Percentiles rank a stretch among this genome's conserved stretches.
Conservation (phyloP, 2,329 filamentous ascomycete genomes). For the Diaporthe sp. region DNA sequence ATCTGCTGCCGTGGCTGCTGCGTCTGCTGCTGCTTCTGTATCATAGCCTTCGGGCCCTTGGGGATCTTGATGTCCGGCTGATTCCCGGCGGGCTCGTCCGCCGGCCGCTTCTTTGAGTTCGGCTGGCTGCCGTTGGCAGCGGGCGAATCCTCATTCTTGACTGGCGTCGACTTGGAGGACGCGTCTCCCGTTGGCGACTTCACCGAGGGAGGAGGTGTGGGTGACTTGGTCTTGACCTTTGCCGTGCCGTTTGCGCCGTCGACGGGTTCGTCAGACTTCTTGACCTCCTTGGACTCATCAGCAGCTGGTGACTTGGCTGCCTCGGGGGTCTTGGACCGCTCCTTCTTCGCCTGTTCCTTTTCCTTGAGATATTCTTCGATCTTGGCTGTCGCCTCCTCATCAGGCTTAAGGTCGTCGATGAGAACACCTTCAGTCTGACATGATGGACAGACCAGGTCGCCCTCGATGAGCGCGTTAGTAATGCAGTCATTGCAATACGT, state of each 20-base stretch:
- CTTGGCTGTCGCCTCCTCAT: constrained; percentile 81
- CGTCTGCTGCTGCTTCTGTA: constrained; percentile 58
- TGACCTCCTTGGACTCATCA: constrained; percentile 40
- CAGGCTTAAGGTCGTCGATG: constrained; percentile 88
- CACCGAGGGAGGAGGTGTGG: constrained; percentile 42
- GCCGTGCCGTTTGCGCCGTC: constrained; percentile 48
- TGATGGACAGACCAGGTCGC: constrained; percentile 94
- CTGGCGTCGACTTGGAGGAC: constrained; percentile 44
- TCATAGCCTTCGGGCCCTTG: constrained; percentile 74
- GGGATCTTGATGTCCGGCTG: constrained; percentile 74
- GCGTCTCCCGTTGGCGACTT: constrained; percentile 42
- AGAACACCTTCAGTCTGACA: constrained; percentile 92
- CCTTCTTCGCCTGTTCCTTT: constrained; percentile 62
- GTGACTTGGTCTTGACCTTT: constrained; percentile 49
- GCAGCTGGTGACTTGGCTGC: constrained; percentile 46
- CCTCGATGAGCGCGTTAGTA: constrained; percentile 97
- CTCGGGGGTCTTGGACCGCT: constrained; percentile 59
- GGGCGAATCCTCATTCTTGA: constrained; percentile 42
- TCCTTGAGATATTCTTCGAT: constrained; percentile 79
- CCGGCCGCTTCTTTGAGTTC: constrained; percentile 80
- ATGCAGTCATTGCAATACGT: constrained; percentile 99
- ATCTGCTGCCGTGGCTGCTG: constrained; percentile 52
- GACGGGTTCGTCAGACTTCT: constrained; percentile 49
- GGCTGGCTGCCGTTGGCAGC: constrained; percentile 40
- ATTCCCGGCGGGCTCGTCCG: constrained; percentile 76